Evolutionary conservation across 2,329 filamentous ascomycete species (phyloP), one percentile per base, ranked within the genome.

Genomic region (Venturia nashicola): DNA sequence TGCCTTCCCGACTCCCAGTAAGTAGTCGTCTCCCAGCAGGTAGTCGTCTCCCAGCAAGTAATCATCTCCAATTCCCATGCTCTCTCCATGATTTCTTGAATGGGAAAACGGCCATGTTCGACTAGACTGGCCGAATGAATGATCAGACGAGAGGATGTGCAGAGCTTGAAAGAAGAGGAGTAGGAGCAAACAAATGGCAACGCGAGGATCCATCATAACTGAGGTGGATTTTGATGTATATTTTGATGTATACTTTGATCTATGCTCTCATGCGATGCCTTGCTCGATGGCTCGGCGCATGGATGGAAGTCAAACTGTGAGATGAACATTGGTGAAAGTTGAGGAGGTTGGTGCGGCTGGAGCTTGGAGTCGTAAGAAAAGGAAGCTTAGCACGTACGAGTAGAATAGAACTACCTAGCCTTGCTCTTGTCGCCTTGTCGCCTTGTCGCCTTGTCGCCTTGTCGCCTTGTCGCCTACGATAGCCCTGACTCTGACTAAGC

Each of bases 1-100:
- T 12, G 83, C 86, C 72, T 87, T 89, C 34, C 86, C 87, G 27
- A 87, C 85, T 27, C 87, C 87, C 23, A 90, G 74, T 8, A 89
- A 72, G 69, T 88, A 89, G 27, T 60, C 59, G 11, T 60, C 59
- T 60, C 87, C 87, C 23, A 90, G 74, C 9, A 89, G 72, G 69
- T 88, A 89, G 27, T 60, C 57, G n/a, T 60, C 57, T 60, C 87
- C 87, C 23, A 90, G 74, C 9, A 89, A 72, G 69, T 88, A 89
- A 14, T 60, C 57, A 11, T 60, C 57, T 60, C 57, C 57, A 36
- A 55, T 55, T 55, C 32, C n/a, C 51, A 55, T 36, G 27, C 51
- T 55, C 27, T 55, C 36, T 36, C 3, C 14, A 34, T 57, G 11
- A 36, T n/a, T 36, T 18, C 14, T 57, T 34, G 27, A 57, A 1